Evolutionary conservation across 2,329 filamentous ascomycete species (phyloP).

Genomic region (Fusarium multiceps): DNA sequence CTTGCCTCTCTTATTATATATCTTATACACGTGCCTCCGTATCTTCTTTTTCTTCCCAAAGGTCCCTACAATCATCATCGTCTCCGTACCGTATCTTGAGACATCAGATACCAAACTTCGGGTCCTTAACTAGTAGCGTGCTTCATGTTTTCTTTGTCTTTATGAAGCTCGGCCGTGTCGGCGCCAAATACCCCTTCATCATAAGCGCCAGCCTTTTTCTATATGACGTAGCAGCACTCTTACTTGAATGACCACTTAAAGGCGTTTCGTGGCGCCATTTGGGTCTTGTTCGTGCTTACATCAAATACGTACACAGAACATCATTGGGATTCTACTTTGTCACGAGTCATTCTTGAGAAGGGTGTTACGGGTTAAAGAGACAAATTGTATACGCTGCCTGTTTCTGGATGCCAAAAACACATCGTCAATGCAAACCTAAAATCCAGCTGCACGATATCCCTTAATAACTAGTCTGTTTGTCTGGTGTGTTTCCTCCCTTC

Average conservation of each 20-base stretch:
- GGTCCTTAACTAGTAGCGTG: constrained; percentile 22
- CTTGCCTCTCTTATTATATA: not conserved
- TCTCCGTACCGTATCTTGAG: constrained; percentile 13
- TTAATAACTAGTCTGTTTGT: constrained; percentile 53
- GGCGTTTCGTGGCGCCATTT: not conserved
- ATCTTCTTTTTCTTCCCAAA: not conserved
- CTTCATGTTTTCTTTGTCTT: constrained; percentile 6
- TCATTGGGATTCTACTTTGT: not conserved
- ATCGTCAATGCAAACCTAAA: constrained; percentile 54
- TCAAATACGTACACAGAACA: not conserved
- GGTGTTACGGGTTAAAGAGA: constrained; percentile 31
- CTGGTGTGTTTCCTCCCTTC: constrained; percentile 50
- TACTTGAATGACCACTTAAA: not conserved
- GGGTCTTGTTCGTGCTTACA: not conserved
- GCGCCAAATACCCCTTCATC: constrained; percentile 13
- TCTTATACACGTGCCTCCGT: not conserved
- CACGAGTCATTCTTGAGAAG: constrained; percentile 1
- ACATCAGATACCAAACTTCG: constrained; percentile 5
- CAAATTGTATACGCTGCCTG: constrained; percentile 49
- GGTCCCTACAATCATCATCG: not conserved
- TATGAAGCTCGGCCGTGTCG: constrained; percentile 21
- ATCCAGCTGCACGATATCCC: constrained; percentile 54
- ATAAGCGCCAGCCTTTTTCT: constrained; percentile 4
- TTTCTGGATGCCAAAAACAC: constrained; percentile 49
- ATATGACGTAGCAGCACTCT: constrained; percentile 23